These are phyloP conservation scores for Dissophora globulifera DNA, from an alignment of 192 early-diverging fungal genomes.

Conservation along the genomic window DNA sequence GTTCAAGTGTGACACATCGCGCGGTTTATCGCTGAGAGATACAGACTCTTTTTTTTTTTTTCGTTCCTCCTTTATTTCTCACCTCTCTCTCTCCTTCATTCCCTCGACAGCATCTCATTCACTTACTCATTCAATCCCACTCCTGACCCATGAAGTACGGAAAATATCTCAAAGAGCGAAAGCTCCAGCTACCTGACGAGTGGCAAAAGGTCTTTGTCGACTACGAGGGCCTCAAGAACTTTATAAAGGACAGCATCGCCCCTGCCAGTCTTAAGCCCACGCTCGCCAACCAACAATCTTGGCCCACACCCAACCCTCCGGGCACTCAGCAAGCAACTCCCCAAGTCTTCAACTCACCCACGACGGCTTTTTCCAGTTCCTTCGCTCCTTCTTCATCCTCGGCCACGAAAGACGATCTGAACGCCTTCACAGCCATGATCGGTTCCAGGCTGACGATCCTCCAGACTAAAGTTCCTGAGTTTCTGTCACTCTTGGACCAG, in stretches of 20 bases:
- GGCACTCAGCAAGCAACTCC: constrained; percentile 26
- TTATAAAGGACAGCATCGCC: constrained; percentile 71
- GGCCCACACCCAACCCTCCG: constrained; percentile 29
- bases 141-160: constrained; percentile 75
- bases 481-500: constrained; percentile 72
- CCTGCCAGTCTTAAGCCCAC: constrained; percentile 63
- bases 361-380: constrained; percentile 53
- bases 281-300: constrained; percentile 47
- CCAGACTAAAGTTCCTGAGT: constrained; percentile 70
- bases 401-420: constrained; percentile 41
- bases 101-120: neutral
- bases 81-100: neutral
- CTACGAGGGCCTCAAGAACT: constrained; percentile 74
- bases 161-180: constrained; percentile 72
- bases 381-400: constrained; percentile 30
- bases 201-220: constrained; percentile 79
- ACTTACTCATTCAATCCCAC: neutral
- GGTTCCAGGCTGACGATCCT: constrained; percentile 64
- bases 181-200: constrained; percentile 66
- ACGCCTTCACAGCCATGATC: constrained; percentile 68
- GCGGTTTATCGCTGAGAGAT: too few species aligned
- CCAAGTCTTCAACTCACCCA: constrained; percentile 65
- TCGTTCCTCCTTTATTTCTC: neutral
- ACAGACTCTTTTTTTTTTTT: neutral
- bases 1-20: neutral